Evolutionary conservation across 1,284 basidiomycete species (phyloP).

Genomic region (Apiotrichum gracile): DNA sequence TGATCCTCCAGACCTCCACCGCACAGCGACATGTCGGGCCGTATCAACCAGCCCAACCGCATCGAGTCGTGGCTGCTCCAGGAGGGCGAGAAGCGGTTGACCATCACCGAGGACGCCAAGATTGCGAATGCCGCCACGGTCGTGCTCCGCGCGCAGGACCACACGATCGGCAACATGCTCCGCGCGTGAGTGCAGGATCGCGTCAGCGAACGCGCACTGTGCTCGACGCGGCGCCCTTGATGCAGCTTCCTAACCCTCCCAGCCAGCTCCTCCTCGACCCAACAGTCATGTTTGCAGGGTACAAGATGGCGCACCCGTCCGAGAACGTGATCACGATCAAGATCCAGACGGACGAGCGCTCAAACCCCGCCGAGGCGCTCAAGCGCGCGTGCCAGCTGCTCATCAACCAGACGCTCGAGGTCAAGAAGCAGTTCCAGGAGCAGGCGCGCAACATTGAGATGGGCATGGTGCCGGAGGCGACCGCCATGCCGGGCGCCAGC

Average conservation of each 20-base stretch:
- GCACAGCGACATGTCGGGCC: too few species aligned
- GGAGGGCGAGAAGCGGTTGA: constrained; percentile 86
- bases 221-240: too few species aligned
- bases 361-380: constrained; percentile 76
- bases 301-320: constrained; percentile 94
- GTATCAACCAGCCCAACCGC: constrained; percentile 88
- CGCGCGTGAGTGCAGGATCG: constrained; percentile 86
- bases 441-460: constrained; percentile 51
- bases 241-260: constrained; percentile 7
- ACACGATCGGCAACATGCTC: constrained; percentile 93
- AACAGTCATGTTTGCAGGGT: constrained; percentile 87
- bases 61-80: constrained; percentile 76
- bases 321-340: constrained; percentile 91
- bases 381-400: constrained; percentile 78
- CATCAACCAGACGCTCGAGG: constrained; percentile 61
- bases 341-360: constrained; percentile 85
- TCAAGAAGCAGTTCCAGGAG: constrained; percentile 50
- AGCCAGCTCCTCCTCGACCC: constrained; percentile 83
- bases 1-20: too few species aligned
- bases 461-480: constrained; percentile 42
- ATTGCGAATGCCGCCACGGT: constrained; percentile 95
- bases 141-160: constrained; percentile 92
- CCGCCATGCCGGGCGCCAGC: constrained; percentile 11
- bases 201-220: too few species aligned
- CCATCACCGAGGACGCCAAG: constrained; percentile 90